Conservation (phyloP, 2,329 filamentous ascomycete genomes). For the Pleurostoma richardsiae region DNA sequence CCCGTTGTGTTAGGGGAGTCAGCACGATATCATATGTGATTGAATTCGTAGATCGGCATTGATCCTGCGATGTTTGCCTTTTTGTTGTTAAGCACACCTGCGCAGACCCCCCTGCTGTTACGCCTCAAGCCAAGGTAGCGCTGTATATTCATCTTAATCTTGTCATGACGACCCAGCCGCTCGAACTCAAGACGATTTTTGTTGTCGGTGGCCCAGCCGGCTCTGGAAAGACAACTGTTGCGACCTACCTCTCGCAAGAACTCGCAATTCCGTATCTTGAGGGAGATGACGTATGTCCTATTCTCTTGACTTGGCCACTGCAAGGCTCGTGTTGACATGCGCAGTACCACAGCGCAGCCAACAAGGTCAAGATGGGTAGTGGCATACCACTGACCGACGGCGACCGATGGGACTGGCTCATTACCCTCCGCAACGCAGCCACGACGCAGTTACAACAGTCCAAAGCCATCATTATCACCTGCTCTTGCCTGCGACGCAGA, state of each 20-base stretch:
- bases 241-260: background rate
- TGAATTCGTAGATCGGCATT: background rate
- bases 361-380: conserved; percentile 60
- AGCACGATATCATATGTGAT: background rate
- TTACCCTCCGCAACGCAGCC: conserved; percentile 37
- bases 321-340: background rate
- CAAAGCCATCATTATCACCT: conserved; percentile 50
- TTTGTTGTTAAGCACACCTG: background rate
- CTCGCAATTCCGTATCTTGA: conserved; percentile 34
- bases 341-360: conserved; percentile 47
- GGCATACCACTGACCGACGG: conserved; percentile 61
- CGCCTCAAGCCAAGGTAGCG: background rate
- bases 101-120: background rate
- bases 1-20: background rate
- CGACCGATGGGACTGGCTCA: conserved; percentile 68
- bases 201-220: background rate
- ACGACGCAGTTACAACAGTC: conserved; percentile 9
- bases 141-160: background rate
- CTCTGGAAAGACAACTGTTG: background rate
- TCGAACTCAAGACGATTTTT: background rate
- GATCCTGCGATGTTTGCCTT: background rate
- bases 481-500: conserved; percentile 64
- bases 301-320: background rate
- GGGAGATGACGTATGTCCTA: conserved; percentile 45
- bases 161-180: background rate